Evolutionary conservation across 2,329 filamentous ascomycete species (phyloP), one percentile per base, ranked within the genome.

Genomic region (Botrytis sinoallii): DNA sequence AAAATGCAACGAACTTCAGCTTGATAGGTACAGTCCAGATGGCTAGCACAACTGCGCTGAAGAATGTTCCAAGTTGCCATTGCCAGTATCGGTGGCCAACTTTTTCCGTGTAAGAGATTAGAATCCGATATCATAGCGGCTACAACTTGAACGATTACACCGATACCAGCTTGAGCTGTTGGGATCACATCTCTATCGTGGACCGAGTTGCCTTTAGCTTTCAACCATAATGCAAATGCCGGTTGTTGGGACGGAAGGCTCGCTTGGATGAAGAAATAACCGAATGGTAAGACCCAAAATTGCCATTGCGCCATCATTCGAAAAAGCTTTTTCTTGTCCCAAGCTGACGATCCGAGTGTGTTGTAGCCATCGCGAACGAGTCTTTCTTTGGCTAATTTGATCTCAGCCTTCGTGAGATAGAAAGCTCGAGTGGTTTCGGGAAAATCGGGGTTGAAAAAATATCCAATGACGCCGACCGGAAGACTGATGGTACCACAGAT

Each of bases 401-500:
- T 55, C 48, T 79, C 78, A 18, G 52, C 25, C 10, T 63, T 9
- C 2, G 72, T 52, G 4, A 85, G 79, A 74, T 85, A 85, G 8
- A 82, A 83, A 0, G 83, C 83, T 46, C 75, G 79, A 1, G 82
- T 84, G 16, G 81, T 84, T 59, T 80, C 79, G 8, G 84, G 84
- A 0, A 83, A 84, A 71, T 85, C 82, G 1, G 83, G 83, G 72
- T 83, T 83, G 73, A 84, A 81, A 18, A 86, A 71, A 76, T 86
- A 85, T 38, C 87, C 87, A 73, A 87, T 87, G 2, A 88, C 57
- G 2, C 86, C 87, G 3, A 89, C 82, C 0, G 87, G 87, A 2
- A 89, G 72, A 10, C 86, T 88, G 72, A 89, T 86, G 32, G 88
- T 80, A 1, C 86, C 86, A 75, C 88, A 87, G 57, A 87, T 83